Conservation (phyloP, 768 basidiomycete species). For the Lactarius trivialis region DNA sequence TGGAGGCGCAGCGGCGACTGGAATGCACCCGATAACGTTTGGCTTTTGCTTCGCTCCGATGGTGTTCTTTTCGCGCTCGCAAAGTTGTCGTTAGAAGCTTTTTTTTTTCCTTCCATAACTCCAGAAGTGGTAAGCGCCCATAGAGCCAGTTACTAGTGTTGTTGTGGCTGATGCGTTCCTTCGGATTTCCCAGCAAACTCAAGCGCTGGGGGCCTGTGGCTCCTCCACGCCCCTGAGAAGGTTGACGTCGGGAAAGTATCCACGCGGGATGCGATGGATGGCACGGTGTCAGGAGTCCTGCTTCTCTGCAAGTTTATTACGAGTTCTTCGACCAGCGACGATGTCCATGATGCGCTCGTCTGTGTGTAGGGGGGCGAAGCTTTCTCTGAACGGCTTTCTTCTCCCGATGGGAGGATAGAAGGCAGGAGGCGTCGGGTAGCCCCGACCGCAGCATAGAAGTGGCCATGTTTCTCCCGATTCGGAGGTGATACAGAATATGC, state of each 20-base stretch:
- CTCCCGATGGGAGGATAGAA: background rate
- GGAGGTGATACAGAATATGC: background rate
- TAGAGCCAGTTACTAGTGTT: background rate
- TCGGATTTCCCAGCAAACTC: background rate
- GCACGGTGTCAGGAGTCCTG: background rate
- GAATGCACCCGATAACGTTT: background rate
- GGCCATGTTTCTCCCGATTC: background rate
- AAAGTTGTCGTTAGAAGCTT: background rate
- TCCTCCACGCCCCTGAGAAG: background rate
- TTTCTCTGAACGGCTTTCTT: background rate
- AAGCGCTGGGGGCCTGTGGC: background rate
- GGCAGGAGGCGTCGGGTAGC: background rate
- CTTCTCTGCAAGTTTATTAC: background rate
- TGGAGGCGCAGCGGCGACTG: background rate
- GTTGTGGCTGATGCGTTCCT: background rate
- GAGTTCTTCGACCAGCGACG: background rate
- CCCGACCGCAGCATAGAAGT: background rate
- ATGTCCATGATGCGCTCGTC: background rate
- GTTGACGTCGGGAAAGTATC: background rate
- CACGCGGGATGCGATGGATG: background rate
- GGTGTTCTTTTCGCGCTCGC: background rate
- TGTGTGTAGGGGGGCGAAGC: background rate
- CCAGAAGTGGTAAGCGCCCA: background rate
- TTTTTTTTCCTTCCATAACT: background rate
- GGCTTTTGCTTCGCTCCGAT: background rate